Percentiles rank a stretch among this genome's conserved stretches.
Conservation (phyloP, 495 filamentous ascomycete species). For the Penicillium pulvis region DNA sequence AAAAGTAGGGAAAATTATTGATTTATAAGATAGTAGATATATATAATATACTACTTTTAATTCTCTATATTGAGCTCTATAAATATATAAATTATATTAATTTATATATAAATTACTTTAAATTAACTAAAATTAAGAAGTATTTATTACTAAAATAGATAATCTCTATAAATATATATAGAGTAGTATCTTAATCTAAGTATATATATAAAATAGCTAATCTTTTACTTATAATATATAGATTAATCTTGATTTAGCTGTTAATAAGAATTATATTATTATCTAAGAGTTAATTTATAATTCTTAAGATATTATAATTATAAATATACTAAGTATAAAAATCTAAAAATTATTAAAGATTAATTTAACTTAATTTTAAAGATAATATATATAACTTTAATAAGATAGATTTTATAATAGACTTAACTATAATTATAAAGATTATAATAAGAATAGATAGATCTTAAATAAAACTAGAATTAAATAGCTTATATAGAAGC, state of each 20-base stretch:
- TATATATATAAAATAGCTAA: background rate
- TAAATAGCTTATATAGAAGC: too few relatives aligned
- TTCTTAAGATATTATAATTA: background rate
- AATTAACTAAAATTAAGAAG: conserved; percentile 1
- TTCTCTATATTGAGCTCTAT: background rate
- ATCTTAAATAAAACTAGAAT: background rate
- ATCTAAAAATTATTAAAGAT: too few relatives aligned
- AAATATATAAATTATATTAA: background rate
- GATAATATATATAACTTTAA: too few relatives aligned
- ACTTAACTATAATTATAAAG: too few relatives aligned
- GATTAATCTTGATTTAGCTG: background rate
- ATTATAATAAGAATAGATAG: background rate
- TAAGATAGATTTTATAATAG: too few relatives aligned
- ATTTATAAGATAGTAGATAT: background rate
- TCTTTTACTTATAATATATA: background rate
- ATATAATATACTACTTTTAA: background rate
- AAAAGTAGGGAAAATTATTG: conserved; percentile 3
- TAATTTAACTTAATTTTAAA: too few relatives aligned
- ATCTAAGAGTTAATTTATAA: too few relatives aligned
- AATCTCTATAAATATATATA: conserved; percentile 5
- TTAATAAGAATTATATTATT: conserved; percentile 1
- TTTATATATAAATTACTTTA: background rate
- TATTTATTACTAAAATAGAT: background rate
- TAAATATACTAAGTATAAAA: too few relatives aligned
- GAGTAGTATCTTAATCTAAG: background rate